These are phyloP conservation scores for Candida orba DNA, from an alignment of 805 yeast species.

Conservation along the genomic window DNA sequence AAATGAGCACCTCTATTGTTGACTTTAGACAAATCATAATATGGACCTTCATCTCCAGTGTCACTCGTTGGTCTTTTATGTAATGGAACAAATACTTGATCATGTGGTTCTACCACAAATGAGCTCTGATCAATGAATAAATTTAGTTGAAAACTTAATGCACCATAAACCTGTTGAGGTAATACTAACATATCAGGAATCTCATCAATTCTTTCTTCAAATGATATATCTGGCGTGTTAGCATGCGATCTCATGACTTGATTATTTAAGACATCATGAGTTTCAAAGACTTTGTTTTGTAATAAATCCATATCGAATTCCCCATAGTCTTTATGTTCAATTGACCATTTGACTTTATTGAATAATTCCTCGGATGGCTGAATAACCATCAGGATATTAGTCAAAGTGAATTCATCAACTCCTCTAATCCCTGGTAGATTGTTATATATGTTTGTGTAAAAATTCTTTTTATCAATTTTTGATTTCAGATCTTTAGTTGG, in stretches of 20 bases:
- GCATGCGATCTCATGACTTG: constrained; percentile 4
- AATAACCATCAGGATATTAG: constrained; percentile 53
- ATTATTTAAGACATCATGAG: constrained; percentile 14
- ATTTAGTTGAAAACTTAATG: constrained; percentile 43
- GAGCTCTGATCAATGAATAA: constrained; percentile 30
- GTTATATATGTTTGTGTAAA: constrained; percentile 28
- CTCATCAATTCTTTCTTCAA: constrained; percentile 9
- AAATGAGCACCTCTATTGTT: constrained; percentile 12
- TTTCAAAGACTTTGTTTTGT: constrained; percentile 31
- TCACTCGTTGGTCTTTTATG: constrained; percentile 3
- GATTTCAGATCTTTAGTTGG: neutral
- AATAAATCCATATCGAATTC: constrained; percentile 52
- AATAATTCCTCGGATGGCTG: constrained; percentile 34
- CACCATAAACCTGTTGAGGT: constrained; percentile 47
- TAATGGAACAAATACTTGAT: constrained; percentile 28
- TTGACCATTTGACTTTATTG: constrained; percentile 14
- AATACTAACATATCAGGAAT: constrained; percentile 28
- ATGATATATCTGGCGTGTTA: constrained; percentile 1
- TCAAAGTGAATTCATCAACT: constrained; percentile 25
- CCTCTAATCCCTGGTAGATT: constrained; percentile 30
- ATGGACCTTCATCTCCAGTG: constrained; percentile 10
- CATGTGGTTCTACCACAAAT: constrained; percentile 37
- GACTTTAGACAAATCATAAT: constrained; percentile 13
- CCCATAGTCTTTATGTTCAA: constrained; percentile 21
- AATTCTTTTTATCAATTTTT: constrained; percentile 9